phyloP scores from a whole-genome alignment of 768 basidiomycete species.

The Suillus brevipes region DNA sequence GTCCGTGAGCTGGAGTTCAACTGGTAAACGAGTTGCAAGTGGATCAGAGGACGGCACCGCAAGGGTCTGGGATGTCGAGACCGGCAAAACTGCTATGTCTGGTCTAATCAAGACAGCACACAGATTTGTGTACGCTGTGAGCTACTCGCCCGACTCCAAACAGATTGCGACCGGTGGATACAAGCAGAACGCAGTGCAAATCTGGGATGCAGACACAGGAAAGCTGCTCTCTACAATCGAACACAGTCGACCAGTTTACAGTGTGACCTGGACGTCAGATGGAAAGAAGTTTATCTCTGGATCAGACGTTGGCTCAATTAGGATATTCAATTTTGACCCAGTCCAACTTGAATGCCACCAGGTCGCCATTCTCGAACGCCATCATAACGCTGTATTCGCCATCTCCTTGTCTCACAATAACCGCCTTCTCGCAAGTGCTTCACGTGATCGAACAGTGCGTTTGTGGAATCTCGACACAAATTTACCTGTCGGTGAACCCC shows the following conservation, averaged over 20 bases:
- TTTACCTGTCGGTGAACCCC: not conserved
- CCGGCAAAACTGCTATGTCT: not conserved
- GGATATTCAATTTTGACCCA: not conserved
- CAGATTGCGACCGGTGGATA: not conserved
- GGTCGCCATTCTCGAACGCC: constrained; percentile 1
- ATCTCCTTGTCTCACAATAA: not conserved
- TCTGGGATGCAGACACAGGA: not conserved
- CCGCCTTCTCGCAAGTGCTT: not conserved
- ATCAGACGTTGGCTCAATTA: not conserved
- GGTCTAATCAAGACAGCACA: not conserved
- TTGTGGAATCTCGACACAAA: not conserved
- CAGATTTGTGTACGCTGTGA: not conserved
- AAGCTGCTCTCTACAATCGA: not conserved
- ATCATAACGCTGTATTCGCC: not conserved
- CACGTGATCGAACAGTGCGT: not conserved
- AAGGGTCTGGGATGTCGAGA: not conserved
- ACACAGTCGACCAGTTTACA: constrained; percentile 2
- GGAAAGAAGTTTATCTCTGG: not conserved
- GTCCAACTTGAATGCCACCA: not conserved
- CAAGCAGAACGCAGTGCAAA: not conserved
- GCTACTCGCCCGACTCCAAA: not conserved
- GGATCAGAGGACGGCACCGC: not conserved
- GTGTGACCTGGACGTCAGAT: not conserved
- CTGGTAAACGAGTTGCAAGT: not conserved
- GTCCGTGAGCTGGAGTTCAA: not conserved